Percentiles rank a stretch among this genome's conserved stretches.
phyloP scores from a whole-genome alignment of 768 basidiomycete genomes.

The Rubroboletus pulcherrimus region DNA sequence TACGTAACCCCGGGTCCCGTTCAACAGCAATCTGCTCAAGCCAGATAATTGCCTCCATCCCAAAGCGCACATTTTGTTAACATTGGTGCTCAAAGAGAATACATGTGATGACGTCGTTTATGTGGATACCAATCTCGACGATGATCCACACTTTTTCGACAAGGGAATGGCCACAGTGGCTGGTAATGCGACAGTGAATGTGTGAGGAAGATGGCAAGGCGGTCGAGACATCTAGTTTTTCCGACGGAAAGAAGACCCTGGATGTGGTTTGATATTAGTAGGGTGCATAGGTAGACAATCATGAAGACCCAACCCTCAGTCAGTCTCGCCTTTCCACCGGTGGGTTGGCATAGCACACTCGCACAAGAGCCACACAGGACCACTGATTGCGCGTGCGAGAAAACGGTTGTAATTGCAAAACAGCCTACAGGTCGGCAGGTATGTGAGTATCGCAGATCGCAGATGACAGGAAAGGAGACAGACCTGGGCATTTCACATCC shows the following conservation, averaged over 20 bases:
- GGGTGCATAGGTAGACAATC: neutral
- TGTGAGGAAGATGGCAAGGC: neutral
- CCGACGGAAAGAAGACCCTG: slow-evolving; percentile 97
- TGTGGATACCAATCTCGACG: slow-evolving; percentile 9
- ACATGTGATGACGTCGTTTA: slow-evolving; percentile 8
- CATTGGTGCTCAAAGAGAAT: slow-evolving; percentile 4
- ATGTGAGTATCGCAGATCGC: neutral
- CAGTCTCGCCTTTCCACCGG: slow-evolving; percentile 95
- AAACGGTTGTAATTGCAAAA: slow-evolving; percentile 94
- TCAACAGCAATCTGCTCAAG: neutral
- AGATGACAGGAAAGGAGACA: slow-evolving; percentile 23
- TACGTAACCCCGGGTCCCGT: neutral
- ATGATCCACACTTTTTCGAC: slow-evolving; percentile 14
- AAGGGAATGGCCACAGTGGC: neutral
- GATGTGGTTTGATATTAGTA: slow-evolving; percentile 11
- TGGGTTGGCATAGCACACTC: slow-evolving; percentile 94
- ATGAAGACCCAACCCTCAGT: slow-evolving; percentile 78
- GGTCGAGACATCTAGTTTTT: slow-evolving; percentile 60
- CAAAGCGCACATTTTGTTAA: neutral
- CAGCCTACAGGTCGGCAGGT: slow-evolving; percentile 55
- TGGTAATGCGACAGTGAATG: slow-evolving; percentile 1
- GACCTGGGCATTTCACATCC: slow-evolving; percentile 99
- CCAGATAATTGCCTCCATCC: neutral
- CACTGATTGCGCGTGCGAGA: slow-evolving; percentile 99
- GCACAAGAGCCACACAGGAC: slow-evolving; percentile 92